These are phyloP conservation scores for Solanum appendiculatum DNA, from an alignment of 257 asterid species.

Conservation along the genomic window DNA sequence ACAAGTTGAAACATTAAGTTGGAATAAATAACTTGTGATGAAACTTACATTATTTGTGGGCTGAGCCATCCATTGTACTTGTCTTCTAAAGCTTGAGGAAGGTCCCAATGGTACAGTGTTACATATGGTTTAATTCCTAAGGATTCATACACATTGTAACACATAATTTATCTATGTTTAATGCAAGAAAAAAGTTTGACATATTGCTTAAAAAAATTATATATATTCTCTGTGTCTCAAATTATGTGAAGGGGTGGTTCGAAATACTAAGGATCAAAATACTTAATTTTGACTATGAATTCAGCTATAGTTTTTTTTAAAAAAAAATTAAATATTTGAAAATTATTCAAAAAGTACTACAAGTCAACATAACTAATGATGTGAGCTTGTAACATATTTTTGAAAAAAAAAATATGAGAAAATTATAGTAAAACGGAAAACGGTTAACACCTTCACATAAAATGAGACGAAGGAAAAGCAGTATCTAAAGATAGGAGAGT, in stretches of 20 bases:
- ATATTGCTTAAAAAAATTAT: background rate
- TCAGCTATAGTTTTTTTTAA: background rate
- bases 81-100: constrained; percentile 75
- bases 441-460: background rate
- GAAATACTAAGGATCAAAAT: background rate
- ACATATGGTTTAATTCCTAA: constrained; percentile 79
- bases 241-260: background rate
- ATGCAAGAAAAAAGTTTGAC: background rate
- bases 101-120: constrained; percentile 91
- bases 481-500: background rate
- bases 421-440: background rate
- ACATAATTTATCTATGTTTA: background rate
- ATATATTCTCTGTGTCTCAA: background rate
- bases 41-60: constrained; percentile 52
- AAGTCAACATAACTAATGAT: background rate
- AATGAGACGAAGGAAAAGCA: background rate
- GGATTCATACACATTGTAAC: background rate
- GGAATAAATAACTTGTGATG: background rate
- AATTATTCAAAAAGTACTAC: background rate
- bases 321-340: background rate
- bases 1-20: background rate
- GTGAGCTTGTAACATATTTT: background rate
- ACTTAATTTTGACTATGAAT: background rate
- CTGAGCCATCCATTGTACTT: constrained; percentile 63
- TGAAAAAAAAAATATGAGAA: background rate